A percentile compares a stretch with the other conserved stretches of the same genome.
Evolutionary conservation across 331 rosid genomes (phyloP).

Genomic region (Acacia pycnantha): DNA sequence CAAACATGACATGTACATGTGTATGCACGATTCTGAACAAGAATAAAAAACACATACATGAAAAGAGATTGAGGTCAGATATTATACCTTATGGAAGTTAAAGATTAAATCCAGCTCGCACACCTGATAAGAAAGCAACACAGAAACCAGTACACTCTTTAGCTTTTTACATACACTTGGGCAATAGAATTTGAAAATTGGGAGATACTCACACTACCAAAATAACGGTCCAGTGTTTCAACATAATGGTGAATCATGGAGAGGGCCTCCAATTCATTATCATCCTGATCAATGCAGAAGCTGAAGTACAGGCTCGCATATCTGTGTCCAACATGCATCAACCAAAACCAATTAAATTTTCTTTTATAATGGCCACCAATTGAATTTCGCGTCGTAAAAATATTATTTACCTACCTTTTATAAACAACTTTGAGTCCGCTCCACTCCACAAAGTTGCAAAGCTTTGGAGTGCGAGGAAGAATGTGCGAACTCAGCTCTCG

Average conservation of each 20-base stretch:
- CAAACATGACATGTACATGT: too few species aligned
- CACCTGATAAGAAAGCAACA: constrained; percentile 32
- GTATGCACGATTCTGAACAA: background rate
- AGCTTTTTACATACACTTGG: background rate
- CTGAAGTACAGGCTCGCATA: constrained; percentile 94
- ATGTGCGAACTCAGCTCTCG: constrained; percentile 75
- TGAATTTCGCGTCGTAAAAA: background rate
- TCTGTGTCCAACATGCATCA: constrained; percentile 34
- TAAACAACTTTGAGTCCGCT: constrained; percentile 80
- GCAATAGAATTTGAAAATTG: constrained; percentile 10
- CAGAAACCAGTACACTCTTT: background rate
- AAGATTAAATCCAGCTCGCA: constrained; percentile 54
- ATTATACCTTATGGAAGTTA: constrained; percentile 45
- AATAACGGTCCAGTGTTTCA: constrained; percentile 88
- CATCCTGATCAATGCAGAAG: constrained; percentile 80
- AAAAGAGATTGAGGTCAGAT: background rate
- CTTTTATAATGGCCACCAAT: background rate
- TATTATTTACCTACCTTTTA: constrained; percentile 54
- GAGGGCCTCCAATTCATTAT: constrained; percentile 87
- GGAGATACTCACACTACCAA: constrained; percentile 74
- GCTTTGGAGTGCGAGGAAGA: constrained; percentile 69
- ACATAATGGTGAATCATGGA: constrained; percentile 89
- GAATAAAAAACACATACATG: background rate
- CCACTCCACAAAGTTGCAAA: constrained; percentile 95
- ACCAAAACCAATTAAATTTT: background rate